Conservation (phyloP, 2,329 filamentous ascomycete genomes). For the Apiospora kogelbergensis region DNA sequence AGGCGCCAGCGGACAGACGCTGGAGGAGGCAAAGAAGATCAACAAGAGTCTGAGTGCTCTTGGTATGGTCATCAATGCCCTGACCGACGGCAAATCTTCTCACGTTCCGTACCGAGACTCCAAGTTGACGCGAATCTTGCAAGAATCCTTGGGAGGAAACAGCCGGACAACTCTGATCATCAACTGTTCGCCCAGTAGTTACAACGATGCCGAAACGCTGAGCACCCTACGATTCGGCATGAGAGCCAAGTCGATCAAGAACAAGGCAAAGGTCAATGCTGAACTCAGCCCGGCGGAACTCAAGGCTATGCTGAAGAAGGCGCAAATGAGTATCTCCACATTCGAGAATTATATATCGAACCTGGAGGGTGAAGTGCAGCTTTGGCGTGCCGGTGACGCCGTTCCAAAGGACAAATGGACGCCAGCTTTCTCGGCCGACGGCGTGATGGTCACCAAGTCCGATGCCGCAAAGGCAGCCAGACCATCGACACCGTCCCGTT, state of each 20-base stretch:
- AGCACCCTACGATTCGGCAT: slow-evolving; percentile 93
- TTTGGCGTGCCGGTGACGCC: slow-evolving; percentile 84
- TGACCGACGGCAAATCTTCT: slow-evolving; percentile 95
- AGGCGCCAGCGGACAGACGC: slow-evolving; percentile 91
- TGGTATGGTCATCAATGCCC: slow-evolving; percentile 97
- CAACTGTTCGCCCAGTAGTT: slow-evolving; percentile 98
- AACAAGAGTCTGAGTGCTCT: slow-evolving; percentile 99
- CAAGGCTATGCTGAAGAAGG: slow-evolving; percentile 89
- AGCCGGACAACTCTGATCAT: slow-evolving; percentile 97
- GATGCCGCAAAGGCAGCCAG: slow-evolving; percentile 45
- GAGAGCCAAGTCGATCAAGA: slow-evolving; percentile 97
- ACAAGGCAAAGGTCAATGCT: slow-evolving; percentile 99
- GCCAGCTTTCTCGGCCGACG: slow-evolving; percentile 58
- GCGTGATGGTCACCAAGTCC: slow-evolving; percentile 40
- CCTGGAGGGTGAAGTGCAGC: slow-evolving; percentile 79
- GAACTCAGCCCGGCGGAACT: slow-evolving; percentile 95
- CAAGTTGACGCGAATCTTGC: slow-evolving; percentile 93
- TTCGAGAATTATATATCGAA: slow-evolving; percentile 85
- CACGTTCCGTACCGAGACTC: slow-evolving; percentile 97
- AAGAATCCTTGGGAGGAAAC: slow-evolving; percentile 97
- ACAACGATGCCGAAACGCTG: slow-evolving; percentile 94
- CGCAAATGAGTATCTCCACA: slow-evolving; percentile 82
- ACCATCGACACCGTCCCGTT: slow-evolving; percentile 53
- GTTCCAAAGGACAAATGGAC: slow-evolving; percentile 92
- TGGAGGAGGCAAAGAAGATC: slow-evolving; percentile 99